Evolutionary conservation across 495 filamentous ascomycete genomes (phyloP).

Genomic region (Xylaria palmicola): DNA sequence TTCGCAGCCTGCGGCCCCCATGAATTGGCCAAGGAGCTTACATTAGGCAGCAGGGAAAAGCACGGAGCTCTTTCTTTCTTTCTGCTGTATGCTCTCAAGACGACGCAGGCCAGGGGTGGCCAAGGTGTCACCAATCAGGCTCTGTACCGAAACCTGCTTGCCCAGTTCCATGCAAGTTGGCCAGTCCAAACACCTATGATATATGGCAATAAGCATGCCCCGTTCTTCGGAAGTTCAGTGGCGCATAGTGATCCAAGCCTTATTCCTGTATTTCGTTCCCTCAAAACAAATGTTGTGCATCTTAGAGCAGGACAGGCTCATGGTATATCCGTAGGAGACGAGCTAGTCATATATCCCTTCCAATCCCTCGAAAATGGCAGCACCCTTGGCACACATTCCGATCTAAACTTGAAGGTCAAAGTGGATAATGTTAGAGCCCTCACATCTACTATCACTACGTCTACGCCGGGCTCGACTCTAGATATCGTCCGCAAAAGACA

Average conservation of each 20-base stretch:
- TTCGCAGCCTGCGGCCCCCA: background rate
- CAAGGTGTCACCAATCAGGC: background rate
- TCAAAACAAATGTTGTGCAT: background rate
- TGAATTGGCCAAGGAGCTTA: background rate
- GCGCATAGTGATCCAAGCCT: background rate
- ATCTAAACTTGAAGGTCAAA: background rate
- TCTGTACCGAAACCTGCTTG: background rate
- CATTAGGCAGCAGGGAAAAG: background rate
- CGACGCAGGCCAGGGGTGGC: too few species aligned
- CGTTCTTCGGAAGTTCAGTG: background rate
- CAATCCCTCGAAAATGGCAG: background rate
- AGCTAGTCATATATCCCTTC: background rate
- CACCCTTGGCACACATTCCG: background rate
- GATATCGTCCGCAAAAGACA: too few species aligned
- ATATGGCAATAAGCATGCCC: background rate
- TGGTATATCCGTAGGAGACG: background rate
- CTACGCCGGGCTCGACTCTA: too few species aligned
- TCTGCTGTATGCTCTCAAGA: background rate
- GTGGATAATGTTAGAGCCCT: background rate
- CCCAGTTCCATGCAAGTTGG: background rate
- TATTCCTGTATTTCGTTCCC: background rate
- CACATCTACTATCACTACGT: background rate
- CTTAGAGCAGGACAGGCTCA: background rate
- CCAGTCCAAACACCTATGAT: background rate
- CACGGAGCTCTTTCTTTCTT: background rate